phyloP scores from a whole-genome alignment of 1,284 basidiomycete genomes.

The Ustilago cynodontis region DNA sequence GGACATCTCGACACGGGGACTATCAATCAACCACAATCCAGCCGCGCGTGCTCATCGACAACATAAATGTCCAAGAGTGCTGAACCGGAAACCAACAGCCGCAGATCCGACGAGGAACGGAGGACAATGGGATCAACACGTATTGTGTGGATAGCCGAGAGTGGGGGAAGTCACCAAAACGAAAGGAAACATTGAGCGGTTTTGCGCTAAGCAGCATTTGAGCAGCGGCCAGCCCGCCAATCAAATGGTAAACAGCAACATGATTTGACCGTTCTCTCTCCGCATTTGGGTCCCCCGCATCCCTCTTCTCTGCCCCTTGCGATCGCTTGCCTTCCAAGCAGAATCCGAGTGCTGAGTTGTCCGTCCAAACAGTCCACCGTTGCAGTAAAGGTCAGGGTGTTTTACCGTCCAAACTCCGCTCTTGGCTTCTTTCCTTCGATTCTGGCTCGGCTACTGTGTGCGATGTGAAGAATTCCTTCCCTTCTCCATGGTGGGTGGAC shows the following conservation, averaged over 20 bases:
- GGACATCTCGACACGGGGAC: too few relatives aligned
- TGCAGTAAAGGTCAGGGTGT: too few relatives aligned
- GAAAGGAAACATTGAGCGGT: neutral
- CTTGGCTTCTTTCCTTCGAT: neutral
- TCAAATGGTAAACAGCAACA: neutral
- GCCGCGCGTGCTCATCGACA: too few relatives aligned
- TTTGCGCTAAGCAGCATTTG: neutral
- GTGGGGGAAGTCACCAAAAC: conserved; percentile 6
- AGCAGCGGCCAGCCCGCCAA: neutral
- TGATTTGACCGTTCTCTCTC: conserved; percentile 3
- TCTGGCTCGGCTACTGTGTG: conserved; percentile 1
- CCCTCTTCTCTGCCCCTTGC: neutral
- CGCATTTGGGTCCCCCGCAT: conserved; percentile 2
- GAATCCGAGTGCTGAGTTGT: too few relatives aligned
- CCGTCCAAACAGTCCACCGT: too few relatives aligned
- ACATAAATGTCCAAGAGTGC: too few relatives aligned
- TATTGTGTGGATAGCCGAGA: conserved; percentile 2
- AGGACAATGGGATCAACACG: neutral
- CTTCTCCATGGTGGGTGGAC: too few relatives aligned
- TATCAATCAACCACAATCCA: too few relatives aligned
- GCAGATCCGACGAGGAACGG: too few relatives aligned
- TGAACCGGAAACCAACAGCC: too few relatives aligned
- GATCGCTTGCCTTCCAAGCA: neutral
- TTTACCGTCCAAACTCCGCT: conserved; percentile 1
- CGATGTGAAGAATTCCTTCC: neutral